phyloP scores from a whole-genome alignment of 176 grass and related monocot genomes.

The maize (Zea mays) region DNA sequence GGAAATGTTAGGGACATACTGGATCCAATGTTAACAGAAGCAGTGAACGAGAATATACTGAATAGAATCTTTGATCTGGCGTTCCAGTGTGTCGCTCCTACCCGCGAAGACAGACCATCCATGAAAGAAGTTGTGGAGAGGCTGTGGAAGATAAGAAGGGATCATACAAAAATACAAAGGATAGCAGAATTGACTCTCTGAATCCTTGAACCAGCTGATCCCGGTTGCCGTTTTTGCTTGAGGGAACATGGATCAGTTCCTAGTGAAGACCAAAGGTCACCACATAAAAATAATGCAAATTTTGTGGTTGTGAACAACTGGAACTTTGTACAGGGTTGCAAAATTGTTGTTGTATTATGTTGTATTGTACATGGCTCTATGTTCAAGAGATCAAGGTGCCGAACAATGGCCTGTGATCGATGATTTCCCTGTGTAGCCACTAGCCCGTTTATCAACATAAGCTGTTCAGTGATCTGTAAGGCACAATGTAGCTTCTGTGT shows the following conservation, averaged over 20 bases:
- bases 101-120: slow-evolving; percentile 57
- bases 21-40: slow-evolving; percentile 63
- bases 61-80: slow-evolving; percentile 52
- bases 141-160: slow-evolving; percentile 82
- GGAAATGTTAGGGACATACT: slow-evolving; percentile 57
- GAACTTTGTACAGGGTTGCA: slow-evolving; percentile 34
- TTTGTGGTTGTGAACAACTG: slow-evolving; percentile 17
- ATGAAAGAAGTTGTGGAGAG: slow-evolving; percentile 80
- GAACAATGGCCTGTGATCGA: not conserved
- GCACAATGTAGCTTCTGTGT: not conserved
- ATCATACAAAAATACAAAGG: slow-evolving; percentile 43
- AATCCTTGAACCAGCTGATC: slow-evolving; percentile 32
- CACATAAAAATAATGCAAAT: not conserved
- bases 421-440: slow-evolving; percentile 3
- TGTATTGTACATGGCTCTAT: slow-evolving; percentile 27
- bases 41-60: slow-evolving; percentile 55
- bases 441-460: not conserved
- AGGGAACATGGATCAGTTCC: not conserved
- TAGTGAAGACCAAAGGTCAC: slow-evolving; percentile 19
- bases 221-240: slow-evolving; percentile 9
- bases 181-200: slow-evolving; percentile 27
- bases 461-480: slow-evolving; percentile 3
- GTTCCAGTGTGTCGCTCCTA: slow-evolving; percentile 74
- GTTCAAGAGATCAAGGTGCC: slow-evolving; percentile 10
- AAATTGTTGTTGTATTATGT: not conserved